These are phyloP conservation scores for Apiospora rasikravindrae DNA, from an alignment of 2,329 filamentous ascomycete genomes.

Conservation along the genomic window DNA sequence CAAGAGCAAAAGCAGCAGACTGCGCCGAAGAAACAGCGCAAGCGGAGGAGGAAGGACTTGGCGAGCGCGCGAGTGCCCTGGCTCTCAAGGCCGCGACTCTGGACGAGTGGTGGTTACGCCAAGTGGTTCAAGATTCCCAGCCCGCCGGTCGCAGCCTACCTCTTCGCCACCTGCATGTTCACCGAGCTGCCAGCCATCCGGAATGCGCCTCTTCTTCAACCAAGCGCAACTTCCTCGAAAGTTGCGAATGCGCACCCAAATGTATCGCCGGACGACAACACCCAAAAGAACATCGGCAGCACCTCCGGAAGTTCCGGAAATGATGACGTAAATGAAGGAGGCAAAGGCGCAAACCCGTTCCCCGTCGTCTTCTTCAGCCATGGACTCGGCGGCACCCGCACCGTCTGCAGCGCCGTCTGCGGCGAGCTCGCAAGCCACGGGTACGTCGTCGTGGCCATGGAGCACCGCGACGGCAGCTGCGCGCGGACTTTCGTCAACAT, in stretches of 20 bases:
- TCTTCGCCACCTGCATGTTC: slow-evolving; percentile 1
- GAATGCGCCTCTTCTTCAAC: neutral
- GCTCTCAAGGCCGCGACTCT: neutral
- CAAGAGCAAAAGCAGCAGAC: neutral
- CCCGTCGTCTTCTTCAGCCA: slow-evolving; percentile 7
- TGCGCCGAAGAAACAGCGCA: neutral
- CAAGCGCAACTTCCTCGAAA: neutral
- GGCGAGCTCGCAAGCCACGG: slow-evolving; percentile 1
- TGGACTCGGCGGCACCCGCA: neutral
- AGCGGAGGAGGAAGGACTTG: neutral
- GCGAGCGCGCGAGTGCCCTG: neutral
- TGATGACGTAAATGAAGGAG: neutral
- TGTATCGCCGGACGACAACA: neutral
- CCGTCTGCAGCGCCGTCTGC: slow-evolving; percentile 13
- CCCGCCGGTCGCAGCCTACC: neutral
- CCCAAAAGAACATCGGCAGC: neutral
- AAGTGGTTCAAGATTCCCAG: slow-evolving; percentile 11
- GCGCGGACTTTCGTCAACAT: slow-evolving; percentile 1
- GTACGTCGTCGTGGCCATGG: neutral
- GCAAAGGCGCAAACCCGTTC: neutral
- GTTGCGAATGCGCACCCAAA: no score
- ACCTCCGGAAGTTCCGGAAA: neutral
- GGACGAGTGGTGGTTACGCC: neutral
- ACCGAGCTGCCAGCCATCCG: neutral
- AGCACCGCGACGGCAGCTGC: slow-evolving; percentile 12